Evolutionary conservation across 495 filamentous ascomycete species (phyloP), one percentile per base, ranked within the genome.

Genomic region (Penicillium egyptiacum): DNA sequence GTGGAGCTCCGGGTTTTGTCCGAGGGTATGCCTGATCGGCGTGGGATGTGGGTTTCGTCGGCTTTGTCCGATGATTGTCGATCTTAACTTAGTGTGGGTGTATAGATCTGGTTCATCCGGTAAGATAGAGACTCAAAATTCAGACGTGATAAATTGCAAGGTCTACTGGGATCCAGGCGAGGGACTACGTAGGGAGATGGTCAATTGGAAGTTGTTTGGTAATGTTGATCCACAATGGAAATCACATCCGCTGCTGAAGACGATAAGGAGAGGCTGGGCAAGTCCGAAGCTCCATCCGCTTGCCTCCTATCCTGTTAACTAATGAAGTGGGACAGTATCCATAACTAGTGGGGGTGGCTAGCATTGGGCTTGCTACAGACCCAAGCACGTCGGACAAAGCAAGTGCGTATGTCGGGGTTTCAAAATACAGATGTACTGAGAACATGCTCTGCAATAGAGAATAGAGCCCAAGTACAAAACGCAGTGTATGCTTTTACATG

Each of bases 401-500:
- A 10, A 28, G 11, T 37, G 9, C 5, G 17, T 28, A 28, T 48
- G 28, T 41, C 25, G 23, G 14, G 12, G 14, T 9, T 37, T 14
- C 14, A 37, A 26, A 26, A 28, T 17, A 39, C 35, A 19, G 3
- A 14, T 7, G 16, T 14, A 25, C 22, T 16, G 22, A 41, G 35
- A 41, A 28, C 23, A 41, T 19, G 26, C 43, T n/a, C 16, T 10
- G 20, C 25, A 28, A 12, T 10, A 28, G 28, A 20, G 28, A 28
- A 12, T 10, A 28, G 28, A 20, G 28, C 28, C 16, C 26, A 48
- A 20, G 28, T 31, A 16, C 25, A 16, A 30, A 26, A 20, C 11
- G 39, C 17, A 48, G n/a, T 42, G 33, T 25, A 42, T 37, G n/a
- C 19, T 37, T 51, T 52, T 57, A 56, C 53, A 60, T 54, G 41